Percentiles rank a stretch among this genome's conserved stretches.
These are phyloP conservation scores for Papiliotrema flavescens DNA, from an alignment of 1,284 basidiomycete species.

Conservation along the genomic window DNA sequence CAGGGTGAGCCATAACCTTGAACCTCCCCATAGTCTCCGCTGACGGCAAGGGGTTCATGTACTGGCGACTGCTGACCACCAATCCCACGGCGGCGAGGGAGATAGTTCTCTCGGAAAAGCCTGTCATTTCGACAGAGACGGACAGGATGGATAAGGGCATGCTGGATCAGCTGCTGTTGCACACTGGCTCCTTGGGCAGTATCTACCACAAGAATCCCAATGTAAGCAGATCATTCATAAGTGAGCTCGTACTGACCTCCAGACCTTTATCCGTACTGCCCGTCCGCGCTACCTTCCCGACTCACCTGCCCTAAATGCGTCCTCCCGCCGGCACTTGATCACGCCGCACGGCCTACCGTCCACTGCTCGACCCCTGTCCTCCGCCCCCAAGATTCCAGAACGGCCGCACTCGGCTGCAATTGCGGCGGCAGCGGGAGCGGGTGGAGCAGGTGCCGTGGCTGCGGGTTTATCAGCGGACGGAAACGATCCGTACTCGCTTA, in stretches of 20 bases:
- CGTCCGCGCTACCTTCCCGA: slow-evolving; percentile 37
- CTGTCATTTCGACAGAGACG: slow-evolving; percentile 94
- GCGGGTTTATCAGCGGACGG: not conserved
- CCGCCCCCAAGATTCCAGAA: slow-evolving; percentile 14
- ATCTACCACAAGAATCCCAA: slow-evolving; percentile 51
- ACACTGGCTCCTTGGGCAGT: slow-evolving; percentile 48
- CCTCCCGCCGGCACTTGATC: slow-evolving; percentile 47
- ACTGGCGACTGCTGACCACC: slow-evolving; percentile 94
- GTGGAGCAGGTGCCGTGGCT: not conserved
- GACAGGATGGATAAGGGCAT: slow-evolving; percentile 95
- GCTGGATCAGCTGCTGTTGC: slow-evolving; percentile 66
- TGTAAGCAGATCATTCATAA: slow-evolving; percentile 13
- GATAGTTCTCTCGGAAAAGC: slow-evolving; percentile 92
- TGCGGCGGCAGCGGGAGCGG: not conserved
- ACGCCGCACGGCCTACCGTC: slow-evolving; percentile 6
- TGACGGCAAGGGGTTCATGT: slow-evolving; percentile 73
- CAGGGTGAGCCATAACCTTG: slow-evolving; percentile 30
- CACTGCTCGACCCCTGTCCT: slow-evolving; percentile 5
- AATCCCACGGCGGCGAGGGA: slow-evolving; percentile 85
- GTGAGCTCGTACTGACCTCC: not conserved
- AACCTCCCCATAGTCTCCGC: not conserved
- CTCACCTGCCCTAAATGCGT: slow-evolving; percentile 46
- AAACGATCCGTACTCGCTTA: slow-evolving; percentile 44
- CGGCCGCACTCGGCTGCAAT: slow-evolving; percentile 6
- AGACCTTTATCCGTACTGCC: slow-evolving; percentile 50